phyloP scores from a whole-genome alignment of 495 filamentous ascomycete species.

The Neurospora intermedia region DNA sequence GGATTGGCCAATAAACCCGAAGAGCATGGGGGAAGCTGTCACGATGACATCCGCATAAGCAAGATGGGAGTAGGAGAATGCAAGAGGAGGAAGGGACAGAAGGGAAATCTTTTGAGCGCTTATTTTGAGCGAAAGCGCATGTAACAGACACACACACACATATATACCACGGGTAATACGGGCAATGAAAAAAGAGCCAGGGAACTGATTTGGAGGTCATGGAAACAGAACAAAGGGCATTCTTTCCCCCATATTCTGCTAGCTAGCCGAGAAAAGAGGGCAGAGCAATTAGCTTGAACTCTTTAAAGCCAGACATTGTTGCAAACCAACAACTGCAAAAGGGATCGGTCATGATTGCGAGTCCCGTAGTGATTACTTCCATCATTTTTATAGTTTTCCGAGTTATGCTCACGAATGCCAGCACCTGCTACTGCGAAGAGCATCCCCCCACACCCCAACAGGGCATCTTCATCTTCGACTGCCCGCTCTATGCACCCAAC shows the following conservation, averaged over 20 bases:
- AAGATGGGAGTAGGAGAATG: background rate
- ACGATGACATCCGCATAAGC: background rate
- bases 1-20: background rate
- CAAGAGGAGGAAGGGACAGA: background rate
- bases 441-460: background rate
- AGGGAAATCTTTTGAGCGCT: background rate
- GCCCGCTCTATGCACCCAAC: conserved; percentile 36
- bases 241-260: background rate
- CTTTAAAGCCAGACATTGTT: background rate
- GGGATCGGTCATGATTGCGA: background rate
- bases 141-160: background rate
- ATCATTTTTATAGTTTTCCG: background rate
- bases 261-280: background rate
- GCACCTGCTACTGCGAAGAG: background rate
- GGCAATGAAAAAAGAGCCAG: background rate
- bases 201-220: background rate
- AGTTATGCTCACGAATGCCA: background rate
- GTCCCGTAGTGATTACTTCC: background rate
- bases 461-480: background rate
- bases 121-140: background rate
- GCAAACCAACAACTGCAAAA: background rate
- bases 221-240: background rate
- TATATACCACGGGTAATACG: background rate
- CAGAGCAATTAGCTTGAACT: background rate
- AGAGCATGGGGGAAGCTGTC: background rate